Conservation (phyloP, 2,329 filamentous ascomycete genomes). For the Nannizziopsis barbatae region DNA sequence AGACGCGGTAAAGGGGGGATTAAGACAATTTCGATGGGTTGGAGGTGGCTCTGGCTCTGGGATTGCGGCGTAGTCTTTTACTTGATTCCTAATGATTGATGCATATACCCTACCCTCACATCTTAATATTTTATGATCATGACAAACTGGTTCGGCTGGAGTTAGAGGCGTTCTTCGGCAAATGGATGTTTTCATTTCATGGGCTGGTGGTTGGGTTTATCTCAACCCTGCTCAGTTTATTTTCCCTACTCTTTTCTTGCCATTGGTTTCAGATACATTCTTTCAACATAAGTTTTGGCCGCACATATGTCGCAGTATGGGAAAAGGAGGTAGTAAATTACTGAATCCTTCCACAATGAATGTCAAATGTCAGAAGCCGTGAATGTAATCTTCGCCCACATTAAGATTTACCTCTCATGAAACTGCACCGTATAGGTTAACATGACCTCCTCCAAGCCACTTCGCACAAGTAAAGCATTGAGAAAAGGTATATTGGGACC, state of each 20-base stretch:
- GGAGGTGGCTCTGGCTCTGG: conserved; percentile 29
- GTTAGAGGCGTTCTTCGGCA: not conserved
- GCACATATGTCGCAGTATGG: no score
- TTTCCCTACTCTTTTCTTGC: not conserved
- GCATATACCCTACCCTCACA: not conserved
- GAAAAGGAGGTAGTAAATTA: no score
- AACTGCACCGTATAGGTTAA: no score
- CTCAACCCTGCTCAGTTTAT: not conserved
- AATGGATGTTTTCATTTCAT: not conserved
- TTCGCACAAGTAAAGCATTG: no score
- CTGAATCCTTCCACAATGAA: no score
- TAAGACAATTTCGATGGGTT: conserved; percentile 36
- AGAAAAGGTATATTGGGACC: no score
- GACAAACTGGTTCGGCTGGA: not conserved
- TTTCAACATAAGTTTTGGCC: no score
- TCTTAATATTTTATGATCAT: not conserved
- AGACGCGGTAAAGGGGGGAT: conserved; percentile 36
- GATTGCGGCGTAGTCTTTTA: conserved; percentile 24
- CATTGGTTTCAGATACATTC: no score
- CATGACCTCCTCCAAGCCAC: no score
- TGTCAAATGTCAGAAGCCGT: no score
- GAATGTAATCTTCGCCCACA: no score
- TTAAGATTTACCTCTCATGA: no score
- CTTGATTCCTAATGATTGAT: not conserved
- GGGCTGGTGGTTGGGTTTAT: not conserved